Evolutionary conservation across 2,329 filamentous ascomycete species (phyloP).

Genomic region (Penicillium concentricum): DNA sequence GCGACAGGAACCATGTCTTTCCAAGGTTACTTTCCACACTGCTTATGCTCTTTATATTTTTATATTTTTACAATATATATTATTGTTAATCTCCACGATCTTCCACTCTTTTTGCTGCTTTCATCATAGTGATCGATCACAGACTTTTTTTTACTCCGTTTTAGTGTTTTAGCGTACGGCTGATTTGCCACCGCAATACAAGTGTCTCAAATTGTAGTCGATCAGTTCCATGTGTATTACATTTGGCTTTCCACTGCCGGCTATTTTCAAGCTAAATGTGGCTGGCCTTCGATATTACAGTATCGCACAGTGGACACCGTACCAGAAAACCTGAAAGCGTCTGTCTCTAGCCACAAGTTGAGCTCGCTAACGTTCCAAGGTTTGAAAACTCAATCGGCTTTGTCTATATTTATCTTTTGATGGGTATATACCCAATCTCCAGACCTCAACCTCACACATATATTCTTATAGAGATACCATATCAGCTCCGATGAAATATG

Average conservation of each 20-base stretch:
- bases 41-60: neutral
- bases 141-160: neutral
- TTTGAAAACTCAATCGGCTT: neutral
- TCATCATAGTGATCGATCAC: neutral
- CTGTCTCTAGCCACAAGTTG: neutral
- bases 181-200: slow-evolving; percentile 12
- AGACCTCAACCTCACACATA: neutral
- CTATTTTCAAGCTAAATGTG: slow-evolving; percentile 4
- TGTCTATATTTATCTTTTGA: slow-evolving; percentile 1
- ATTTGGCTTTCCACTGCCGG: slow-evolving; percentile 17
- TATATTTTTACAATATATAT: neutral
- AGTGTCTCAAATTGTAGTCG: slow-evolving; percentile 13
- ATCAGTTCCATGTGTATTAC: slow-evolving; percentile 8
- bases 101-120: slow-evolving; percentile 1
- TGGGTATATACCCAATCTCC: too few species aligned
- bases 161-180: neutral
- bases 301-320: slow-evolving; percentile 5
- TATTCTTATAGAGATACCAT: neutral
- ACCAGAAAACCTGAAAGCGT: slow-evolving; percentile 3
- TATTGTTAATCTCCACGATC: slow-evolving; percentile 2
- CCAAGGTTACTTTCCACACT: neutral
- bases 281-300: slow-evolving; percentile 1
- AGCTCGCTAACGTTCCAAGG: neutral
- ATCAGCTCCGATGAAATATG: neutral
- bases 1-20: slow-evolving; percentile 12